Conservation (phyloP, 805 yeast genomes). For the Saccharomyces cerevisiae region DNA sequence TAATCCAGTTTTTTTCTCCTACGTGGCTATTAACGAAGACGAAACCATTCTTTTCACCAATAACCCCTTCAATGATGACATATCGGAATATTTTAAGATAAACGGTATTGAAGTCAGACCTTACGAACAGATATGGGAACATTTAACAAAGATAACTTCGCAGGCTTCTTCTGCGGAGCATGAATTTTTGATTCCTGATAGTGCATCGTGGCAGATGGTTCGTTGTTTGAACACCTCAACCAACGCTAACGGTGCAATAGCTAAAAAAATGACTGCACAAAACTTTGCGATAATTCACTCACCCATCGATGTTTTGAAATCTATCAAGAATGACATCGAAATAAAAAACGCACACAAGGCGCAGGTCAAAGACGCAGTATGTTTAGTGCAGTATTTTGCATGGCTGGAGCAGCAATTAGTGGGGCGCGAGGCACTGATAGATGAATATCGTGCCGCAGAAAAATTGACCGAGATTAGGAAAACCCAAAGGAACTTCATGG, state of each 20-base stretch:
- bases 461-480: constrained; percentile 49
- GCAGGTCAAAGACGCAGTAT: constrained; percentile 78
- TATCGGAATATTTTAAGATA: constrained; percentile 33
- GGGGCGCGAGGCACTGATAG: constrained; percentile 35
- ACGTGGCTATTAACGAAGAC: constrained; percentile 38
- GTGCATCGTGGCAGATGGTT: constrained; percentile 62
- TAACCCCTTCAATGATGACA: constrained; percentile 32
- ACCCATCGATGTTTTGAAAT: constrained; percentile 61
- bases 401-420: constrained; percentile 68
- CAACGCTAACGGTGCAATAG: constrained; percentile 21
- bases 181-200: constrained; percentile 45
- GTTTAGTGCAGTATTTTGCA: constrained; percentile 62
- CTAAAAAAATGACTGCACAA: constrained; percentile 28
- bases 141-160: constrained; percentile 30
- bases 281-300: constrained; percentile 38
- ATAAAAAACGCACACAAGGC: constrained; percentile 63
- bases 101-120: constrained; percentile 42
- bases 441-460: constrained; percentile 59
- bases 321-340: constrained; percentile 68
- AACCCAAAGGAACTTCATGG: constrained; percentile 48
- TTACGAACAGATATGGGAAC: constrained; percentile 54
- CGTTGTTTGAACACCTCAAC: constrained; percentile 32
- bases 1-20: constrained; percentile 79
- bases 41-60: constrained; percentile 48
- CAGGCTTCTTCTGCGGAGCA: constrained; percentile 13